phyloP scores from a whole-genome alignment of 192 early-diverging fungal genomes.

The Spizellomyces sp. region DNA sequence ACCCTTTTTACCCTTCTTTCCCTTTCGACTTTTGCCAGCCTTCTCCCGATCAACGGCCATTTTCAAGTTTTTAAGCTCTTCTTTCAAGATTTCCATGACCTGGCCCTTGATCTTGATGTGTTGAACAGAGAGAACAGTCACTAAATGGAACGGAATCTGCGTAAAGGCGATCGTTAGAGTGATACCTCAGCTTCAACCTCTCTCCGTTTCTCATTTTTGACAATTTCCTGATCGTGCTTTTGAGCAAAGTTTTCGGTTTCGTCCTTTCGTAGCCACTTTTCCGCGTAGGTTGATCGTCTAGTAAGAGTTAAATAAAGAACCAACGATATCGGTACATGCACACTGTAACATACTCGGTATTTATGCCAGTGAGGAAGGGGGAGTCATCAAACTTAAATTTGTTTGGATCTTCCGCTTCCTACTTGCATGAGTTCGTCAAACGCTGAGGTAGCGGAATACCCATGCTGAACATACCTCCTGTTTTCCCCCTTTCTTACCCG shows the following conservation, averaged over 20 bases:
- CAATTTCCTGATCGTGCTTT: constrained; percentile 66
- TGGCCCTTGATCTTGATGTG: constrained; percentile 54
- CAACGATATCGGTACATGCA: too few relatives aligned
- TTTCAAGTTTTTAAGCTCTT: constrained; percentile 64
- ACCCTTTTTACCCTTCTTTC: constrained; percentile 49
- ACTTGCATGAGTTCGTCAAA: constrained; percentile 5
- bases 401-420: constrained; percentile 52
- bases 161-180: background rate
- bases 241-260: constrained; percentile 65
- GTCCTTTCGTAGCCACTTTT: constrained; percentile 59
- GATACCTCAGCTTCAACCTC: constrained; percentile 63
- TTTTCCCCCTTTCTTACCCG: constrained; percentile 28
- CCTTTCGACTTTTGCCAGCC: constrained; percentile 56
- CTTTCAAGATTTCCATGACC: constrained; percentile 61
- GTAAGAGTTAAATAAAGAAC: background rate
- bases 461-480: constrained; percentile 10
- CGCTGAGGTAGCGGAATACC: background rate
- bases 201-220: constrained; percentile 57
- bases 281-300: constrained; percentile 36
- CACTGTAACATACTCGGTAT: constrained; percentile 39
- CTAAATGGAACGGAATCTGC: background rate
- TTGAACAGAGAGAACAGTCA: too few relatives aligned
- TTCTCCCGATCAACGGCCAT: constrained; percentile 58
- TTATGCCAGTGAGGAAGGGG: constrained; percentile 42
- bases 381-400: constrained; percentile 55